These are phyloP conservation scores for Lathyrus tuberosus DNA, from an alignment of 306 rosid genomes.

Conservation along the genomic window DNA sequence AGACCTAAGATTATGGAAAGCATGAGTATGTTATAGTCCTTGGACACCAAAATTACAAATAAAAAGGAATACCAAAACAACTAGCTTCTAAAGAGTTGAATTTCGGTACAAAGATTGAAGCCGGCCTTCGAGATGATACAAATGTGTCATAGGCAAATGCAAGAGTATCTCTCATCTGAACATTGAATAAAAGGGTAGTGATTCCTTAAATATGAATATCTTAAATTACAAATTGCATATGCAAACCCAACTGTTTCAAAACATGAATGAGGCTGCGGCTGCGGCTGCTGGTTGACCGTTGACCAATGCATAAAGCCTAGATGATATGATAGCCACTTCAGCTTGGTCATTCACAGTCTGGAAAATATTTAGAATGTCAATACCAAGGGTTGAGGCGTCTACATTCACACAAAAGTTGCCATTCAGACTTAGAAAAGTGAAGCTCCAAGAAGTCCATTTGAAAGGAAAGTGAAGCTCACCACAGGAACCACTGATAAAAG, in stretches of 20 bases:
- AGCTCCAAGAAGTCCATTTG: conserved; percentile 18
- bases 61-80: conserved; percentile 22
- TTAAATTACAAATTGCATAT: conserved; percentile 23
- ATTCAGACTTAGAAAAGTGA: not conserved
- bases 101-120: not conserved
- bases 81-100: conserved; percentile 8
- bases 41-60: conserved; percentile 4
- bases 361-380: conserved; percentile 27
- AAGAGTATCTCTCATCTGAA: conserved; percentile 6
- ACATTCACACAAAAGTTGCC: conserved; percentile 19
- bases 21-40: not conserved
- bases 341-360: conserved; percentile 27
- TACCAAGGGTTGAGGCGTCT: conserved; percentile 4
- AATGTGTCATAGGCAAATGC: not conserved
- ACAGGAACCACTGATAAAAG: conserved; percentile 23
- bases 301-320: conserved; percentile 1
- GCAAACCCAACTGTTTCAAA: conserved; percentile 10
- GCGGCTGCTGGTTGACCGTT: conserved; percentile 14
- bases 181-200: conserved; percentile 3
- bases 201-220: conserved; percentile 18
- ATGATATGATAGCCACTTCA: conserved; percentile 25
- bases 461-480: conserved; percentile 38
- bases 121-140: not conserved
- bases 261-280: not conserved
- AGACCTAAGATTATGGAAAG: not conserved